Evolutionary conservation across 2,329 filamentous ascomycete species (phyloP), one percentile per base, ranked within the genome.

Genomic region (Pseudogymnoascus sp.): DNA sequence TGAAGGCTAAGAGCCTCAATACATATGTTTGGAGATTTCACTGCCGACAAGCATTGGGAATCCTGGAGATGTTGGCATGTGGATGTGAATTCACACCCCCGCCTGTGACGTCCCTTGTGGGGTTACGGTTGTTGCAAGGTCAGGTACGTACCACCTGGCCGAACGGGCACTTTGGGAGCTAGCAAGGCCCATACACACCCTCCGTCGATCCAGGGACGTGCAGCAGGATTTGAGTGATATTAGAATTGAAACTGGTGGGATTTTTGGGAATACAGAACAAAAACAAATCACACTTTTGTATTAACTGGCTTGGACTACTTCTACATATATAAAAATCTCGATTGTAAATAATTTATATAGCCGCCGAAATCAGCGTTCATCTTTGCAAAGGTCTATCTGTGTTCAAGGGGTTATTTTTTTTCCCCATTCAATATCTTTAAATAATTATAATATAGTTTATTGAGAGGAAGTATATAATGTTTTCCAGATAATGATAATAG

Each of bases 111-210:
- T 55, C 29, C 48, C 27, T 55, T 55, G 29, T 55, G 48, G 48
- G 29, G 48, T 55, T 25, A n/a, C n/a, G 9, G 44, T 8, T 51
- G 44, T 17, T 51, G 48, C 9, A 33, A 31, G 48, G 48, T 5
- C 48, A 55, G 48, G 48, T 55, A 55, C 48, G 48, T 55, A 55
- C 48, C 48, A 35, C 29, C 48, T 55, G 48, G 48, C 48, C n/a
- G 27, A 17, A 35, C 29, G 29, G 29, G n/a, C 48, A 7, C 48
- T 3, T 55, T 3, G 10, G 2, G 15, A 21, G 48, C 48, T 55
- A 55, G 29, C 5, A 55, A 17, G 48, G 48, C 48, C 48, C 27
- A 15, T 51, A 13, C 44, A 15, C 39, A 42, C 21, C 8, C n/a
- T 21, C 15, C 8, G 48, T 33, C 29, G 48, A 55, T 55, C 48